Percentiles rank a stretch among this genome's conserved stretches.
Conservation (phyloP, 1,284 basidiomycete species). For the Trichosporon asahii region DNA sequence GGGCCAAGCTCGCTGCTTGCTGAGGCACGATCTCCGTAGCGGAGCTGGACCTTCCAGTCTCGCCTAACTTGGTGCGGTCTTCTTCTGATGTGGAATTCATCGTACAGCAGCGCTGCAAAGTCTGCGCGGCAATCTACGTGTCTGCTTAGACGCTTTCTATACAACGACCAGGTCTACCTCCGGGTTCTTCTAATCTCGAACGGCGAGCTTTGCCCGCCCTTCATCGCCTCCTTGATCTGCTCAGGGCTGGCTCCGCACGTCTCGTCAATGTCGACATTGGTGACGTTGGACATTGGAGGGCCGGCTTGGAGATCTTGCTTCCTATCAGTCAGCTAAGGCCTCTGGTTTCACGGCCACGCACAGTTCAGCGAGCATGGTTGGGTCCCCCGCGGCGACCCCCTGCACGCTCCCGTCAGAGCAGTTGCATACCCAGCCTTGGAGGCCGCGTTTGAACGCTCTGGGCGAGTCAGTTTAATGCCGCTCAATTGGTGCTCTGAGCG, state of each 20-base stretch:
- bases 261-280: constrained; percentile 36
- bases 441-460: constrained; percentile 39
- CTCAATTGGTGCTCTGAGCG: background rate
- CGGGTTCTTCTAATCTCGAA: constrained; percentile 14
- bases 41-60: too few species aligned
- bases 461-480: constrained; percentile 6
- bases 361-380: constrained; percentile 42
- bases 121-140: background rate
- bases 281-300: constrained; percentile 37
- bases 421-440: constrained; percentile 47
- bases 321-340: constrained; percentile 22
- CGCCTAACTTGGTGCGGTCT: too few species aligned
- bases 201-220: background rate
- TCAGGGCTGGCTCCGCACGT: constrained; percentile 29
- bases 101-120: background rate
- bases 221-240: constrained; percentile 28
- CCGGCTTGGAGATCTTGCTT: constrained; percentile 36
- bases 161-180: background rate
- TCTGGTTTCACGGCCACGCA: constrained; percentile 18
- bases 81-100: too few species aligned
- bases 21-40: too few species aligned
- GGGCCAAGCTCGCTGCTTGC: too few species aligned
- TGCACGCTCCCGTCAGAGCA: constrained; percentile 45
- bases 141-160: background rate
- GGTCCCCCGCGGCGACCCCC: constrained; percentile 42